Base-by-base conservation (phyloP, 371 early-diverging fungal genomes). In the Mortierella sp. region DNA sequence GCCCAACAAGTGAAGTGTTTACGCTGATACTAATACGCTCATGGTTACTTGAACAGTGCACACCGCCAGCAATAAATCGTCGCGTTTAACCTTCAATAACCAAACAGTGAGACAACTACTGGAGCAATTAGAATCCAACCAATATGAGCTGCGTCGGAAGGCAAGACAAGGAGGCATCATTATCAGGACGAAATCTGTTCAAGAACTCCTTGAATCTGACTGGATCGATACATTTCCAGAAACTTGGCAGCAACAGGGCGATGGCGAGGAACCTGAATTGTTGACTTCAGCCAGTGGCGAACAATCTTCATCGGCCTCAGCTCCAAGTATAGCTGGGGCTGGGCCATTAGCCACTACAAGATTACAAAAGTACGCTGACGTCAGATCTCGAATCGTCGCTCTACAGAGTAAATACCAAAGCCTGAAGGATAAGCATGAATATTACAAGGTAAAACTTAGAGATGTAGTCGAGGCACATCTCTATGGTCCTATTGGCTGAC, bases 151-250 rank as follows among this genome's bases (percentile, higher is more conserved):
- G 4, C 60, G 72, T 14, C 62, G 51, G 45, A 75, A 68, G 55
- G 72, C 72, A 14, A 62, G 71, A 10, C 75, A 71, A 51, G 80
- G 80, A 39, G 80, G 80, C 0, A 75, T 80, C 40, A 62, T 75
- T 58, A 72, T 80, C 30, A 66, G 80, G 72, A 80, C 80, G n/a
- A 80, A 72, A 49, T 26, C 75, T 1, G 57, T 52, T 2, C 63
- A 64, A 1, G 80, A 80, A 28, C 39, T 78, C 24, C 66, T 80
- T 20, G 64, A 64, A 3, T 51, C 71, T 28, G 71, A 68, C 57
- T 80, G 80, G 80, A 75, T 80, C 51, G 80, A 80, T 28, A 60
- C 64, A 37, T 80, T 80, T 40, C 80, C 80, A 51, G 69, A 74
- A 47, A 75, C 68, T 5, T 80, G 80, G 80, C 74, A 67, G 43